Conservation (phyloP, 2,329 filamentous ascomycete genomes). For the Eurotiales sp. region DNA sequence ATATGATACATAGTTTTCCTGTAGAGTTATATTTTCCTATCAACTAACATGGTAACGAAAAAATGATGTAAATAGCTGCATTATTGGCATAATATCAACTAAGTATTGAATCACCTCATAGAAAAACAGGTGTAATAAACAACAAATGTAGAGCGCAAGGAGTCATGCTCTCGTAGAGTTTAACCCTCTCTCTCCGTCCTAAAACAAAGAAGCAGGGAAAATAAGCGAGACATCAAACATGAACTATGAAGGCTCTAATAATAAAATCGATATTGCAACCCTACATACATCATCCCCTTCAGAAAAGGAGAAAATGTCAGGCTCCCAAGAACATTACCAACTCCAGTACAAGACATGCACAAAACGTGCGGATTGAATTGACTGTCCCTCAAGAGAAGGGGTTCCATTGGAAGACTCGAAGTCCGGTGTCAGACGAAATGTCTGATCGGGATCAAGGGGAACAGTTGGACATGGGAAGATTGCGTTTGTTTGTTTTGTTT, state of each 20-base stretch:
- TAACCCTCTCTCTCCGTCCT: constrained; percentile 9
- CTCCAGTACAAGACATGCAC: constrained; percentile 40
- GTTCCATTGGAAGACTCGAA: constrained; percentile 8
- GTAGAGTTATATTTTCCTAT: too few species aligned
- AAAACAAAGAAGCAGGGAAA: constrained; percentile 26
- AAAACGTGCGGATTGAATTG: constrained; percentile 32
- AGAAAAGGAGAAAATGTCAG: constrained; percentile 14
- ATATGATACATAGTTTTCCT: too few species aligned
- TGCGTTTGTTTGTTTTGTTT: not conserved
- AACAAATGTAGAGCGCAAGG: constrained; percentile 41
- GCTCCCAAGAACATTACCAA: too few species aligned
- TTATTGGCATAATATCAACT: too few species aligned
- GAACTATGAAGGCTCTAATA: constrained; percentile 47
- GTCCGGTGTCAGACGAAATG: not conserved
- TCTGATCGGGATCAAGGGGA: constrained; percentile 8
- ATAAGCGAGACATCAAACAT: constrained; percentile 25
- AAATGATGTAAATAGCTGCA: too few species aligned
- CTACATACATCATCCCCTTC: not conserved
- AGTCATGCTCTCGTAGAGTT: constrained; percentile 45
- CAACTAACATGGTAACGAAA: too few species aligned
- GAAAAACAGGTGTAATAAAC: constrained; percentile 16
- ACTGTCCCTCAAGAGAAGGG: constrained; percentile 12
- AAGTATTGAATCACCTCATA: too few species aligned
- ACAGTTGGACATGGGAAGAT: constrained; percentile 12
- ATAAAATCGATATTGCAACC: constrained; percentile 37